A percentile compares a stretch with the other conserved stretches of the same genome.
These are phyloP conservation scores for Mortierella claussenii DNA, from an alignment of 192 early-diverging fungal species.

Conservation along the genomic window DNA sequence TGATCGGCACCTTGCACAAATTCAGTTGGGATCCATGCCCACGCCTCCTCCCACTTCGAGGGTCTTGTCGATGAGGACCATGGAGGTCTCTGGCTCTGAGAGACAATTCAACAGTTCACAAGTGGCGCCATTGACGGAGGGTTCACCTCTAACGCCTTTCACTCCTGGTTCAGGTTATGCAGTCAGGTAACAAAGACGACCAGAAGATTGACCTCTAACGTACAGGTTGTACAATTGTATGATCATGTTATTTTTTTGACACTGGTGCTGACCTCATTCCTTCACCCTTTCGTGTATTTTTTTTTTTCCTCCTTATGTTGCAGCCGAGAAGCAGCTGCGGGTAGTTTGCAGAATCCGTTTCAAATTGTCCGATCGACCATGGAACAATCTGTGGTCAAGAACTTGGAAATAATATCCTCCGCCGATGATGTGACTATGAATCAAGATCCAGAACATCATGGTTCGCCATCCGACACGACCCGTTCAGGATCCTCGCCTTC, in stretches of 20 bases:
- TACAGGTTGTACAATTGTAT: not conserved
- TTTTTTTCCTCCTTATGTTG: not conserved
- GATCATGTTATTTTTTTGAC: not conserved
- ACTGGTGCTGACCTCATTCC: not conserved
- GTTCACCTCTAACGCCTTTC: slow-evolving; percentile 27
- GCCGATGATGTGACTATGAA: not conserved
- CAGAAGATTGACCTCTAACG: not conserved
- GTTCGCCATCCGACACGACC: not conserved
- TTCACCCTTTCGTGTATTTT: not conserved
- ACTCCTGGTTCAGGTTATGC: slow-evolving; percentile 8
- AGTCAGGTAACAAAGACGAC: not conserved
- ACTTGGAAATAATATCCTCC: not conserved
- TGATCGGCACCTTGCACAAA: not conserved
- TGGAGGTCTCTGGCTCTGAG: slow-evolving; percentile 18
- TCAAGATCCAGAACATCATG: not conserved
- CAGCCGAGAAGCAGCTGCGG: not conserved
- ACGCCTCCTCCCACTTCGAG: slow-evolving; percentile 31
- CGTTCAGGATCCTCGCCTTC: not conserved
- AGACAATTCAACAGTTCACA: not conserved
- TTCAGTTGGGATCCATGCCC: slow-evolving; percentile 13
- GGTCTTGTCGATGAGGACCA: slow-evolving; percentile 11
- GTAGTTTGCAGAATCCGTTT: not conserved
- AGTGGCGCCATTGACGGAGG: not conserved
- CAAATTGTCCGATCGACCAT: not conserved
- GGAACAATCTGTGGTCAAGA: not conserved